These are phyloP conservation scores for Blepharisma japonicum DNA, from an alignment of 73 alveolate genomes.

Conservation along the genomic window DNA sequence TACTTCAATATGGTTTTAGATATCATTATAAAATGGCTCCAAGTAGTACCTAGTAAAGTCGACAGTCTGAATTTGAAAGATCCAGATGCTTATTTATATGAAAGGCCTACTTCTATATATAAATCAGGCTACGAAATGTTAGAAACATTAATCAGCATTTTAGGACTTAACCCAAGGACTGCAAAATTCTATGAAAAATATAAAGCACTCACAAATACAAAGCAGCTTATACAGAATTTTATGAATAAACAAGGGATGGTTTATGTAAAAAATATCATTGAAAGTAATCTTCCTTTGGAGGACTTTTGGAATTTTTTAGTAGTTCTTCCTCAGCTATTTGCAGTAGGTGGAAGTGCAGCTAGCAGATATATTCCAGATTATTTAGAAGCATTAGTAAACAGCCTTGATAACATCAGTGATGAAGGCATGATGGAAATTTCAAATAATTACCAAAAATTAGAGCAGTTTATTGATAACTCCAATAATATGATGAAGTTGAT, in stretches of 20 bases:
- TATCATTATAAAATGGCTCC: constrained; percentile 19
- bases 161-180: constrained; percentile 14
- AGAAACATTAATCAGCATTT: not conserved
- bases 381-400: no score
- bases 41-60: not conserved
- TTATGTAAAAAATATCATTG: not conserved
- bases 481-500: no score
- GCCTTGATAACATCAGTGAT: no score
- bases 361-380: not conserved
- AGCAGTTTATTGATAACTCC: no score
- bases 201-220: not conserved
- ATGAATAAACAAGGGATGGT: constrained; percentile 20
- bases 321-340: not conserved
- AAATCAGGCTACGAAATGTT: not conserved
- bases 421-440: no score
- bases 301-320: constrained; percentile 7
- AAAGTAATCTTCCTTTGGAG: not conserved
- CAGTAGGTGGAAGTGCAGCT: not conserved
- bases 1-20: not conserved
- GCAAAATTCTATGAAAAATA: not conserved
- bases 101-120: not conserved
- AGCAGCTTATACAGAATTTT: not conserved
- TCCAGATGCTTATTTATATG: constrained; percentile 2
- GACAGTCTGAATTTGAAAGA: not conserved
- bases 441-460: no score